A percentile compares a stretch with the other conserved stretches of the same genome.
Evolutionary conservation across 2,329 filamentous ascomycete genomes (phyloP).

Genomic region (Colletotrichum australisinense): DNA sequence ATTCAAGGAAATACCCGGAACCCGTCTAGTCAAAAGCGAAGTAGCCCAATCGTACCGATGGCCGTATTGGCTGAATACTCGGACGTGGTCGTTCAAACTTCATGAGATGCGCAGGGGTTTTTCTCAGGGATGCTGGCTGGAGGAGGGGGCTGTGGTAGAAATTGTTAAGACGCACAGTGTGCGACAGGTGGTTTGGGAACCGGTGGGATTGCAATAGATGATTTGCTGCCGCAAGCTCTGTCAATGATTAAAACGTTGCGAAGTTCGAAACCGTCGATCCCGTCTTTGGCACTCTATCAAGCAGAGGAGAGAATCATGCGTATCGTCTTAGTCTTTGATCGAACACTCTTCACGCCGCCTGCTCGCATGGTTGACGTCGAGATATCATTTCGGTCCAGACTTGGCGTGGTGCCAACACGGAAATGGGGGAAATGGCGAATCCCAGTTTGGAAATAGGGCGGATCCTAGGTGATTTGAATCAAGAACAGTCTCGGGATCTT

Average conservation of each 20-base stretch:
- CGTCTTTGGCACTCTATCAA: background rate
- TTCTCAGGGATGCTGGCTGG: conserved; percentile 11
- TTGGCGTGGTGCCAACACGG: conserved; percentile 16
- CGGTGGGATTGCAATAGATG: background rate
- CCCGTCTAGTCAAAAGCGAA: background rate
- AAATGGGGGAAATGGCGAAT: background rate
- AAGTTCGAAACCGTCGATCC: background rate
- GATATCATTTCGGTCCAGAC: conserved; percentile 2
- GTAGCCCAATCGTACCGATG: background rate
- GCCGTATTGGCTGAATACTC: background rate
- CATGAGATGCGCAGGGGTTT: conserved; percentile 1
- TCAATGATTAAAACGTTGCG: too few relatives aligned
- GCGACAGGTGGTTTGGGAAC: background rate
- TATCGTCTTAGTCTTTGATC: background rate
- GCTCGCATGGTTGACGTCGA: background rate
- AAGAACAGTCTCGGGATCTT: conserved; percentile 30
- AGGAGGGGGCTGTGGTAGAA: conserved; percentile 12
- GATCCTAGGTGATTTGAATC: conserved; percentile 12
- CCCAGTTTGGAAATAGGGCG: conserved; percentile 3
- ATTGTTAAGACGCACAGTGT: conserved; percentile 19
- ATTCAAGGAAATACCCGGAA: background rate
- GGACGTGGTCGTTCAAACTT: conserved; percentile 1
- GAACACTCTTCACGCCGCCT: background rate
- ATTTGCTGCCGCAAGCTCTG: background rate
- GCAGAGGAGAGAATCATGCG: background rate